A percentile compares a stretch with the other conserved stretches of the same genome.
Conservation (phyloP, 139 green algal genomes). For the Tetradesmus lagerheimii region DNA sequence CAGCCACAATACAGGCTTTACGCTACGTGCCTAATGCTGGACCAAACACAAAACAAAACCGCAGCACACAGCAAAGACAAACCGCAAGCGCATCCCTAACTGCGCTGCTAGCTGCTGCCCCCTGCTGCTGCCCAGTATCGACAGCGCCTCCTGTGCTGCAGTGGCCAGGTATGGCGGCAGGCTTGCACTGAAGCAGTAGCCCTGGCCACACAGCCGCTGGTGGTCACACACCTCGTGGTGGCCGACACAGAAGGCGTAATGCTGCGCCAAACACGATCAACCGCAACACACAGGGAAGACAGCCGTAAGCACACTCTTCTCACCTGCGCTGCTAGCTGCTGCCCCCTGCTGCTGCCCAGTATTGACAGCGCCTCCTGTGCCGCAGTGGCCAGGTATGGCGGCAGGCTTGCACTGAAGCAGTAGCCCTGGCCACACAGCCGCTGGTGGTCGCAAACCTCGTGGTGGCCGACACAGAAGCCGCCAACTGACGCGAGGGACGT, state of each 20-base stretch:
- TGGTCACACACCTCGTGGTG: conserved; percentile 91
- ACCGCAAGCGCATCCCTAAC: too few species aligned
- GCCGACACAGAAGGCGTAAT: too few species aligned
- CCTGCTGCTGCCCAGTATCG: background rate
- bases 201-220: conserved; percentile 87
- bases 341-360: background rate
- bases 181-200: conserved; percentile 98
- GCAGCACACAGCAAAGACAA: background rate
- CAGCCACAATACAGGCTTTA: too few species aligned
- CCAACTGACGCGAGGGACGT: conserved; percentile 89
- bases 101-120: background rate
- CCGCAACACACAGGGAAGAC: too few species aligned
- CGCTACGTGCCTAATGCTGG: too few species aligned
- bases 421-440: background rate
- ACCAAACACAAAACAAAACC: background rate
- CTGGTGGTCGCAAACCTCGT: too few species aligned
- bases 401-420: background rate
- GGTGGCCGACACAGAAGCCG: conserved; percentile 69
- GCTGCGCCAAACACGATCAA: too few species aligned
- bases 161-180: conserved; percentile 96
- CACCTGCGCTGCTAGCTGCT: background rate
- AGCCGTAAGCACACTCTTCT: background rate
- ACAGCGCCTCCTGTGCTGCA: conserved; percentile 53
- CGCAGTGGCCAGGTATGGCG: conserved; percentile 90
- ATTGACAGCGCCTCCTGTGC: conserved; percentile 47